Evolutionary conservation across 176 grass and related monocot genomes (phyloP).

Genomic region (Leersia perrieri): DNA sequence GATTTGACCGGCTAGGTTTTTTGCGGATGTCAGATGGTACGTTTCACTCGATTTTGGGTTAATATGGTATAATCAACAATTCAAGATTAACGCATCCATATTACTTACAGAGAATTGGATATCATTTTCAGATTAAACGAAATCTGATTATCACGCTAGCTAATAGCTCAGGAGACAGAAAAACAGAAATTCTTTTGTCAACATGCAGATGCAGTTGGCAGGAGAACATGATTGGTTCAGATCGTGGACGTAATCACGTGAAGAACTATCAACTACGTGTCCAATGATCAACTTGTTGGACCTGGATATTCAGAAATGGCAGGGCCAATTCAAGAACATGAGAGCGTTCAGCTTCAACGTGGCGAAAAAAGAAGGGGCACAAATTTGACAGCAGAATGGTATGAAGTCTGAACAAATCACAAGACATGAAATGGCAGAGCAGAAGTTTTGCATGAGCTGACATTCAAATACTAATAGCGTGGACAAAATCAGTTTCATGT

Average conservation of each 20-base stretch:
- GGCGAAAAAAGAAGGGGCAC: neutral
- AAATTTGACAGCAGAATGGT: neutral
- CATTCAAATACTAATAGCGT: no score
- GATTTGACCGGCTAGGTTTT: neutral
- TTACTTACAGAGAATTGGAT: neutral
- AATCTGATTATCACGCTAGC: neutral
- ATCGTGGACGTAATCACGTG: no score
- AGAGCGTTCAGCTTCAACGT: neutral
- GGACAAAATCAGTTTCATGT: neutral
- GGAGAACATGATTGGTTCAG: neutral
- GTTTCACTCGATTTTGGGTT: neutral
- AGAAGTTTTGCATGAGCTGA: neutral
- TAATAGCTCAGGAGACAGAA: neutral
- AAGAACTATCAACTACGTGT: neutral
- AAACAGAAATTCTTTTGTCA: neutral
- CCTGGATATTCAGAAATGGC: slow-evolving; percentile 9
- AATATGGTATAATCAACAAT: neutral
- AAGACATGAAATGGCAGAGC: neutral
- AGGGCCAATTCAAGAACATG: slow-evolving; percentile 6
- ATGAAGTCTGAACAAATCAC: neutral
- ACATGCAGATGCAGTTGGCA: neutral
- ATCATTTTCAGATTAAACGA: neutral
- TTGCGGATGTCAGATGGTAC: neutral
- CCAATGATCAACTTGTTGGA: neutral
- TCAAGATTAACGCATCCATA: neutral